Evolutionary conservation across 805 yeast species (phyloP), one percentile per base, ranked within the genome.

Genomic region (Kazachstania psychrophila): DNA sequence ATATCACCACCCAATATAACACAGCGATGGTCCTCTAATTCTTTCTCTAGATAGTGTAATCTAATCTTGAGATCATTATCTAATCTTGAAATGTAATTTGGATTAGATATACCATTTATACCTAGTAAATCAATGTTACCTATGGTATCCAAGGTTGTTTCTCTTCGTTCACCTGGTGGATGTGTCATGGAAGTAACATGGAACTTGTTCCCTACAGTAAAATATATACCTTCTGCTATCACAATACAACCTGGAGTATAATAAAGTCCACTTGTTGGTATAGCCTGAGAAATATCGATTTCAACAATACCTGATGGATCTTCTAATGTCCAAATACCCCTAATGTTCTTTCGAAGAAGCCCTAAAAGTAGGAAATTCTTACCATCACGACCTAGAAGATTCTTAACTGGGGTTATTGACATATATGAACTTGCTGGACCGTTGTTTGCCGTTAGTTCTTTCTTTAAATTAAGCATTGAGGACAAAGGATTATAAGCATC

Each of bases 141-240:
- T 41, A 77, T 77, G 1, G 79, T 78, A 18, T 81, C 88, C 38
- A 77, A 51, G 1, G 94, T 69, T 0, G 52, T 58, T 7, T 70
- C 77, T 40, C 96, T 67, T 44, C 72, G 66, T 54, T 92, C 99
- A 3, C 86, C 79, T 0, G 92, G 87, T 3, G 98, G 97, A 41
- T 86, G 95, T 3, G 82, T 80, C 34, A 92, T 68, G 4, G 80
- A 71, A 20, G 81, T 70, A 1, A 81, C 94, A 45, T 79, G 76
- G 52, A 92, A 87, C 33, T 71, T 76, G 19, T 67, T 68, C 2
- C 78, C 75, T 13, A 75, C 72, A 3, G 79, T 77, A 12, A 78
- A 75, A 53, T 86, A 85, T 13, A 84, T 75, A 13, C 99, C 99
- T 51, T 86, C 94, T 36, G 82, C 79, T 2, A 89, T 60, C 0